A percentile compares a stretch with the other conserved stretches of the same genome.
These are phyloP conservation scores for Ballota nigra DNA, from an alignment of 257 asterid species.

Conservation along the genomic window DNA sequence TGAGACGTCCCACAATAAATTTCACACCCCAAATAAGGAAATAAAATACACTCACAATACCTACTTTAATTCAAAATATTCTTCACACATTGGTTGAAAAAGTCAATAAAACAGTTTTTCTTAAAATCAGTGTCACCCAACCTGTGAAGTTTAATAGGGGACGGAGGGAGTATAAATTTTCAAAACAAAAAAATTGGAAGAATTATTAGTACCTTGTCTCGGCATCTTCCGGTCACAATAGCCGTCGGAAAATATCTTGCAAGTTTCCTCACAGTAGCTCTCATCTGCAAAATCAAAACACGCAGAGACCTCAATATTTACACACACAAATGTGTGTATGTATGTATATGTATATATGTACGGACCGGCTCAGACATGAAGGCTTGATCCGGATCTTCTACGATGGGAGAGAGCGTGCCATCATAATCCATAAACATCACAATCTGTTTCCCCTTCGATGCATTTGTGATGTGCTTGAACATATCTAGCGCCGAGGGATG, in stretches of 20 bases:
- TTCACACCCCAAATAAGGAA: too few species aligned
- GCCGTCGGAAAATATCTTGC: constrained; percentile 81
- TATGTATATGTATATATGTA: too few species aligned
- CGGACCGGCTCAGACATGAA: constrained; percentile 55
- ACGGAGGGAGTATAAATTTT: too few species aligned
- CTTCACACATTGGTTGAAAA: too few species aligned
- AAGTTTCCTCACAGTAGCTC: constrained; percentile 71
- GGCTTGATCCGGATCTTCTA: constrained; percentile 88
- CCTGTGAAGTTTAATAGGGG: too few species aligned
- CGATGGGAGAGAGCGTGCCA: constrained; percentile 96
- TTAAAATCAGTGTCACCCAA: too few species aligned
- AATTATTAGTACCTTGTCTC: constrained; percentile 43
- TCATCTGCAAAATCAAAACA: constrained; percentile 46
- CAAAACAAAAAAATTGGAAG: too few species aligned
- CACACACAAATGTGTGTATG: neutral
- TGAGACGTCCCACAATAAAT: too few species aligned
- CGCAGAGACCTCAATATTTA: neutral
- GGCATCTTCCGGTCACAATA: constrained; percentile 81
- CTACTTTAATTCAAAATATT: too few species aligned
- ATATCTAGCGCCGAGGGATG: constrained; percentile 92
- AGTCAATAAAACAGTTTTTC: too few species aligned
- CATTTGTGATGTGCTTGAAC: constrained; percentile 75
- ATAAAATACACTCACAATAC: too few species aligned
- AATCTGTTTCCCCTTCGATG: constrained; percentile 85
- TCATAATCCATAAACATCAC: constrained; percentile 95